Evolutionary conservation across 140 eudicot species (phyloP), one percentile per base, ranked within the genome.

Genomic region (Cichorium intybus): DNA sequence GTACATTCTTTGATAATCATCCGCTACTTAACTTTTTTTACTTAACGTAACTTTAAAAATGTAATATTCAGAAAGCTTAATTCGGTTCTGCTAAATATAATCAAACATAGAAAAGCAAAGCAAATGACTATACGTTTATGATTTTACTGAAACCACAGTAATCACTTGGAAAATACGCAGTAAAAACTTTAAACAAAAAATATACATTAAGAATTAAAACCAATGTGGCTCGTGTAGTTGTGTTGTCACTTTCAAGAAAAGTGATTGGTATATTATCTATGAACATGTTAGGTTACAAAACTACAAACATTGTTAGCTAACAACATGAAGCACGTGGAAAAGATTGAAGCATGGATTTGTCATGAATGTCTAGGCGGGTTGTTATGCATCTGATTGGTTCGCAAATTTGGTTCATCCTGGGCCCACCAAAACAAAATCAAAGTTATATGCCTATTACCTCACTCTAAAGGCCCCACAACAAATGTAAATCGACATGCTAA

Each of bases 321-420:
- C 15, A 15, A 17, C 23, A 6, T 12, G 14, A 26, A 7, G 6
- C 2, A 48, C 20, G 24, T 67, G 24, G 23, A 18, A 31, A 59
- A 26, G 14, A 35, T 35, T 31, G 7, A 31, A 10, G 2, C 43
- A 10, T 10, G 14, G 9, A 29, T 22, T 39, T 16, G 20, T 54
- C 82, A 87, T 10, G 77, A 47, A 81, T 82, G 90, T 73, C 96
- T 81, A 53, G 85, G 49, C n/a, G 82, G 72, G 64, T 80, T 75
- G 70, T 79, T 79, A 49, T 80, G 88, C 86, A 87, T 48, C 72
- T 87, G 90, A 62, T 74, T 60, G 10, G 88, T 73, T 72, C 96
- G 76, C 79, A 87, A 66, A 76, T 62, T 81, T 27, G 81, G 72
- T 56, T 87, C 97, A 48, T 87, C 91, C 97, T 90, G 93, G 39